Conservation (phyloP, 2,329 filamentous ascomycete genomes). For the Xylaria sp. region DNA sequence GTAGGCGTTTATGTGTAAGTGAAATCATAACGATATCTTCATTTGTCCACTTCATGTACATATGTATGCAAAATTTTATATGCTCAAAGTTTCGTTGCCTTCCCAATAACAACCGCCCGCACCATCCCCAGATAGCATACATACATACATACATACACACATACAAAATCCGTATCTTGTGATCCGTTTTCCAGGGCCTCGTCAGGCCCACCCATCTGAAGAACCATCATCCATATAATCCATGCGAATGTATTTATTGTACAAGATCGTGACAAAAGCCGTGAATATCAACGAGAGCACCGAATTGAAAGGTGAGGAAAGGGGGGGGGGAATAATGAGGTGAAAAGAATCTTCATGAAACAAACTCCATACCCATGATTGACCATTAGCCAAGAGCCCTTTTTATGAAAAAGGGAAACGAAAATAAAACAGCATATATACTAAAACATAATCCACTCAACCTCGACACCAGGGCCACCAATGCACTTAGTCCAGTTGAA, state of each 20-base stretch:
- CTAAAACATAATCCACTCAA: conserved; percentile 76
- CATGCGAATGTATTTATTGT: conserved; percentile 36
- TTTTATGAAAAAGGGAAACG: not conserved
- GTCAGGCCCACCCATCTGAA: conserved; percentile 23
- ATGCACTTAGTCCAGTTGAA: conserved; percentile 70
- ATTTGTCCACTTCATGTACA: conserved; percentile 24
- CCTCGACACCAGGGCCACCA: conserved; percentile 65
- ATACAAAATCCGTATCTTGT: conserved; percentile 35
- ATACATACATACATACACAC: conserved; percentile 32
- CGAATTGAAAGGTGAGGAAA: conserved; percentile 10
- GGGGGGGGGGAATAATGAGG: conserved; percentile 19
- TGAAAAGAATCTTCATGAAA: conserved; percentile 15
- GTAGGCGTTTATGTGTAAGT: conserved; percentile 3
- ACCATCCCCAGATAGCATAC: conserved; percentile 8
- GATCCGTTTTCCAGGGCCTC: conserved; percentile 32
- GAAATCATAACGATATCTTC: conserved; percentile 29
- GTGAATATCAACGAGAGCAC: conserved; percentile 18
- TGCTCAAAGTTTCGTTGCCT: conserved; percentile 27
- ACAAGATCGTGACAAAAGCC: conserved; percentile 31
- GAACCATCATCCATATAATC: conserved; percentile 37
- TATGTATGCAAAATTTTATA: conserved; percentile 32
- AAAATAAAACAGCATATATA: conserved; percentile 13
- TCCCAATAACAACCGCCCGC: conserved; percentile 18
- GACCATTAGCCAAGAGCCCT: conserved; percentile 17
- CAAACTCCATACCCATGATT: conserved; percentile 35